Percentiles rank a stretch among this genome's conserved stretches.
Evolutionary conservation across 176 grass and related monocot genomes (phyloP).

Genomic region (Oryza officinalis): DNA sequence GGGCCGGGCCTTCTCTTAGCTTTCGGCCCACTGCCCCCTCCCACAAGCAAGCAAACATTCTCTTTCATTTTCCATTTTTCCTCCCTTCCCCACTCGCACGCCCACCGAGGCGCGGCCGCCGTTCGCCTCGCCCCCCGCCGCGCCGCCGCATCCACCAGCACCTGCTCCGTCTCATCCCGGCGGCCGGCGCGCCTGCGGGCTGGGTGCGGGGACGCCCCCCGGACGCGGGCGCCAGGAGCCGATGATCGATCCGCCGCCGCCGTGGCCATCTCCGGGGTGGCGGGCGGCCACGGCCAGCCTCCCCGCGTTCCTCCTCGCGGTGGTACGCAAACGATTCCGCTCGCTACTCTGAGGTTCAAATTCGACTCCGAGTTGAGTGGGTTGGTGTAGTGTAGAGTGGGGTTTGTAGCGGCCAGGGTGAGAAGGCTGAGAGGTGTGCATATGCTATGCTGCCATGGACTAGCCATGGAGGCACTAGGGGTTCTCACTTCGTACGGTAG

Average conservation of each 20-base stretch:
- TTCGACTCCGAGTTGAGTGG: background rate
- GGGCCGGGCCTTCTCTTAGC: background rate
- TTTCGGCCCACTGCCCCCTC: background rate
- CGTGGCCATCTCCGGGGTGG: background rate
- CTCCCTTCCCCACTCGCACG: background rate
- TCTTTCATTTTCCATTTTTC: background rate
- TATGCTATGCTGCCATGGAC: background rate
- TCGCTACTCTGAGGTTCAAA: background rate
- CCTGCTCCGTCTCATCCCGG: background rate
- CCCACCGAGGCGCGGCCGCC: background rate
- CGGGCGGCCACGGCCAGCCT: background rate
- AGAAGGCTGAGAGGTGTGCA: no score
- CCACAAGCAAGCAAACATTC: background rate
- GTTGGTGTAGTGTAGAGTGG: background rate
- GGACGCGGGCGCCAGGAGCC: background rate
- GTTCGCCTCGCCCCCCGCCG: background rate
- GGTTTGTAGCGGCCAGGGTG: background rate
- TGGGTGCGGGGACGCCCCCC: background rate
- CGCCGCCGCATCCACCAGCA: background rate
- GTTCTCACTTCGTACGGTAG: background rate
- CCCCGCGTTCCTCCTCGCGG: background rate
- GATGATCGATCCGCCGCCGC: background rate
- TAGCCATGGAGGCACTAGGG: background rate
- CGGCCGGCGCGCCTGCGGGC: no score
- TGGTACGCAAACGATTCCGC: background rate